Conservation (phyloP, 805 yeast species). For the Wickerhamomyces strasburgensis region DNA sequence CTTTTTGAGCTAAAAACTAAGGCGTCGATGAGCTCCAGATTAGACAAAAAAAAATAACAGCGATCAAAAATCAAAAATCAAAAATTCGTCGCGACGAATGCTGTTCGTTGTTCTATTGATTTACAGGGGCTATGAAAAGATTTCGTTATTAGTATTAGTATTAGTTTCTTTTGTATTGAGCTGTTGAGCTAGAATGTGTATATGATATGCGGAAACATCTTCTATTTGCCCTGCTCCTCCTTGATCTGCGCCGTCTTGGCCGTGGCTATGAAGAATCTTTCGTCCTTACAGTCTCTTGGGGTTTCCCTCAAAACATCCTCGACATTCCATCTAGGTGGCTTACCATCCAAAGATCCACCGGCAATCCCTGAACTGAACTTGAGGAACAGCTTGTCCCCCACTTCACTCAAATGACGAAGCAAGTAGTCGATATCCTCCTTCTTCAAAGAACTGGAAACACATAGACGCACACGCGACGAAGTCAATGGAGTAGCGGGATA, state of each 20-base stretch:
- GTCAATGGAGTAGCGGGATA: constrained; percentile 96
- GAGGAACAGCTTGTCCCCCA: constrained; percentile 72
- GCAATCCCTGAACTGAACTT: constrained; percentile 76
- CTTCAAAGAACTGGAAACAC: constrained; percentile 87
- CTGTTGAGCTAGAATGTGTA: not conserved
- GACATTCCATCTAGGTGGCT: constrained; percentile 69
- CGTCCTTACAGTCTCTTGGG: constrained; percentile 54
- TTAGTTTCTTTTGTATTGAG: too few relatives aligned
- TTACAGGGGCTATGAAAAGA: too few relatives aligned
- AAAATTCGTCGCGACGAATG: too few relatives aligned
- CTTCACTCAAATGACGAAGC: constrained; percentile 61
- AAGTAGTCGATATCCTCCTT: constrained; percentile 89
- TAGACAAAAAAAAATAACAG: too few relatives aligned
- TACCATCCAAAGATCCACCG: constrained; percentile 57
- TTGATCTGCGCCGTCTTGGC: constrained; percentile 5
- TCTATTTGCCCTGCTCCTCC: not conserved
- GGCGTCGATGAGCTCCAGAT: too few relatives aligned
- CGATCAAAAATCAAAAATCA: too few relatives aligned
- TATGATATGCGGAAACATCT: not conserved
- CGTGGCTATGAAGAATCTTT: constrained; percentile 30
- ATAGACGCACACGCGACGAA: constrained; percentile 85
- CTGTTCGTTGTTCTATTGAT: too few relatives aligned
- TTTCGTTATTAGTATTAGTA: too few relatives aligned
- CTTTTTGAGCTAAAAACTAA: too few relatives aligned
- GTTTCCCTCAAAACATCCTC: constrained; percentile 73